Percentiles rank a stretch among this genome's conserved stretches.
Conservation (phyloP, 371 early-diverging fungal genomes). For the Cokeromyces recurvatus region DNA sequence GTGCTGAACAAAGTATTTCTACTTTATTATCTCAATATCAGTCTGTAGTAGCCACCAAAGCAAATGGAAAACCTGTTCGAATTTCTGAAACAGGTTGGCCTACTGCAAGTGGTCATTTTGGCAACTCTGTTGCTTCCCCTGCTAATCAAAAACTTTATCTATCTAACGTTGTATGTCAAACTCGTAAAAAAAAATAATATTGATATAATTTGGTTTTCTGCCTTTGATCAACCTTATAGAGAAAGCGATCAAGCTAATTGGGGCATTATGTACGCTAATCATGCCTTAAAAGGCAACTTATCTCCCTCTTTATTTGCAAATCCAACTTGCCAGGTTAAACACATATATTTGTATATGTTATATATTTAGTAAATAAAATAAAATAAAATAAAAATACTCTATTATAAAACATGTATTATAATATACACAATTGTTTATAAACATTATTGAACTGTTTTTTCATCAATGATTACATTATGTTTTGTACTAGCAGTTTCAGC, state of each 20-base stretch:
- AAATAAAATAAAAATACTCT: background rate
- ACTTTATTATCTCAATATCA: slow-evolving; percentile 48
- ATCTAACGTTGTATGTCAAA: slow-evolving; percentile 38
- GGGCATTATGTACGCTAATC: slow-evolving; percentile 41
- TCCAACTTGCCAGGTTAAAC: slow-evolving; percentile 4
- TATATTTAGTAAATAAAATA: too few relatives aligned
- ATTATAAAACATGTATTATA: background rate
- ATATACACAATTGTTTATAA: background rate
- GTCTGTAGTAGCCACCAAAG: slow-evolving; percentile 24
- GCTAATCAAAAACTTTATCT: slow-evolving; percentile 46
- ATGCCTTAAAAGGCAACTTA: slow-evolving; percentile 13
- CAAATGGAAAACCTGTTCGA: slow-evolving; percentile 50
- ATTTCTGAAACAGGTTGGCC: slow-evolving; percentile 72
- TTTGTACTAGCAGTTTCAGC: background rate
- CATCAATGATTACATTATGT: too few relatives aligned
- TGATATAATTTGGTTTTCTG: slow-evolving; percentile 56
- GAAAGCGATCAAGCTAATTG: slow-evolving; percentile 54
- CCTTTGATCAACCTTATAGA: slow-evolving; percentile 59
- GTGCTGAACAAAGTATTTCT: slow-evolving; percentile 42
- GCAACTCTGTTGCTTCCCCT: slow-evolving; percentile 41
- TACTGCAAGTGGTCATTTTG: slow-evolving; percentile 48
- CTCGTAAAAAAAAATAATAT: slow-evolving; percentile 42
- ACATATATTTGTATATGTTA: too few relatives aligned
- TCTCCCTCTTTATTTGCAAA: slow-evolving; percentile 4
- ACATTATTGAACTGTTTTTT: too few relatives aligned